Conservation (phyloP, 1,139 yeast genomes). For the Yamadazyma aaseri region DNA sequence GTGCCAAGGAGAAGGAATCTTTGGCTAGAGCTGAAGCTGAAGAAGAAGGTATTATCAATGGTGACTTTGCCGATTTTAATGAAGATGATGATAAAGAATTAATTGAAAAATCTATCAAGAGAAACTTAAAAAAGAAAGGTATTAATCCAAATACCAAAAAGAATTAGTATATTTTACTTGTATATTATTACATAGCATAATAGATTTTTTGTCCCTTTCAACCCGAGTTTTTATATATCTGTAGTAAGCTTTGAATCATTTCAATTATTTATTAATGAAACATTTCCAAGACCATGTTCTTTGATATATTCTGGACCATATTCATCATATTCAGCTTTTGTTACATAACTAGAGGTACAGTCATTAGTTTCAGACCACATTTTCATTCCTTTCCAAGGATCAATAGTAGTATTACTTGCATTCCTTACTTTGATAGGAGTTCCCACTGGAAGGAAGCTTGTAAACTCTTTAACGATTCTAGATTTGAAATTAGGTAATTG, state of each 20-base stretch:
- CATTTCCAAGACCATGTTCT: conserved; percentile 82
- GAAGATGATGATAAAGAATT: conserved; percentile 72
- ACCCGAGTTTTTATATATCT: too few species aligned
- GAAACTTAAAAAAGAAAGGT: conserved; percentile 77
- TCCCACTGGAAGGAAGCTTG: conserved; percentile 67
- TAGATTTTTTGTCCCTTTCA: not conserved
- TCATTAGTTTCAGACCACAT: conserved; percentile 62
- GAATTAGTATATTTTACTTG: conserved; percentile 1
- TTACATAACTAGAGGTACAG: conserved; percentile 50
- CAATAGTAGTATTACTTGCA: conserved; percentile 69
- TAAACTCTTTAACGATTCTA: conserved; percentile 67
- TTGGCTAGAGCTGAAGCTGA: conserved; percentile 76
- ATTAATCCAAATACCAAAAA: conserved; percentile 54
- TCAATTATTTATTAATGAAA: conserved; percentile 21
- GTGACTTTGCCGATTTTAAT: conserved; percentile 82
- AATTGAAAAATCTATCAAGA: conserved; percentile 72
- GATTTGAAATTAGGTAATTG: conserved; percentile 62
- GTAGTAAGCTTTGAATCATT: too few species aligned
- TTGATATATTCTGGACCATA: conserved; percentile 84
- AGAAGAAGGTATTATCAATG: conserved; percentile 79
- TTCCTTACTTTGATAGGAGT: conserved; percentile 58
- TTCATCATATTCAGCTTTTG: conserved; percentile 77
- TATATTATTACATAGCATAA: conserved; percentile 3
- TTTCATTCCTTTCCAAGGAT: conserved; percentile 95
- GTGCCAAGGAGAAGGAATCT: conserved; percentile 84